phyloP scores from a whole-genome alignment of 2,329 filamentous ascomycete species.

The Cladosporium colombiae region DNA sequence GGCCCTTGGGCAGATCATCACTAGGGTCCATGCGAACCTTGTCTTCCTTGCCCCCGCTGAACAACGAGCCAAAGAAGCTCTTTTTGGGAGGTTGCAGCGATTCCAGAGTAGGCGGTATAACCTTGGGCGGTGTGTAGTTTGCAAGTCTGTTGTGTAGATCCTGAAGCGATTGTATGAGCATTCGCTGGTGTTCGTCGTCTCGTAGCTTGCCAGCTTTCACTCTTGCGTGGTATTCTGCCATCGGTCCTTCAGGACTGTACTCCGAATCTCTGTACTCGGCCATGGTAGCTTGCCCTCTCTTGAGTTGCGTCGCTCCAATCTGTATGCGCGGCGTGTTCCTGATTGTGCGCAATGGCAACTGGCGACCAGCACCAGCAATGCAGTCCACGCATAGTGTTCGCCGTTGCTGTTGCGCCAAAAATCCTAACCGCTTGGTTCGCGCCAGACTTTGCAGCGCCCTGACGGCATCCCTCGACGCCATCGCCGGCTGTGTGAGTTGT shows the following conservation, averaged over 20 bases:
- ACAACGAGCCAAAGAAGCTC: constrained; percentile 61
- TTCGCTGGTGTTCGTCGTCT: constrained; percentile 89
- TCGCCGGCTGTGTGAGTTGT: constrained; percentile 17
- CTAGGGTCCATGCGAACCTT: constrained; percentile 58
- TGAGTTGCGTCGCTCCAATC: constrained; percentile 1
- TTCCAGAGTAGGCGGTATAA: constrained; percentile 76
- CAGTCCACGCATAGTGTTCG: constrained; percentile 30
- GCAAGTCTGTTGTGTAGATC: constrained; percentile 81
- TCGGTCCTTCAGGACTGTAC: constrained; percentile 58
- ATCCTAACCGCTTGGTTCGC: constrained; percentile 20
- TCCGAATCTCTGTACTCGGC: constrained; percentile 31
- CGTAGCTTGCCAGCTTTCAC: constrained; percentile 72
- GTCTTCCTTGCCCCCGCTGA: constrained; percentile 50
- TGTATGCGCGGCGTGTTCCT: not conserved
- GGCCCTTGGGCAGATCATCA: constrained; percentile 74
- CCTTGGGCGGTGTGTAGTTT: constrained; percentile 70
- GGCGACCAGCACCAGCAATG: constrained; percentile 23
- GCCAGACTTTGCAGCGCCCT: constrained; percentile 29
- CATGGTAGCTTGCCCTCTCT: constrained; percentile 31
- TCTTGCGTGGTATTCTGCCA: constrained; percentile 83
- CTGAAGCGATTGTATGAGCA: constrained; percentile 85
- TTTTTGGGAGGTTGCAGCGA: constrained; percentile 59
- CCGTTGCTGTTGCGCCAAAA: constrained; percentile 25
- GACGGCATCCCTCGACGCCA: constrained; percentile 12
- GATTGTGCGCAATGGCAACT: not conserved